Evolutionary conservation across 495 filamentous ascomycete genomes (phyloP).

Genomic region (Penicillium ucsense): DNA sequence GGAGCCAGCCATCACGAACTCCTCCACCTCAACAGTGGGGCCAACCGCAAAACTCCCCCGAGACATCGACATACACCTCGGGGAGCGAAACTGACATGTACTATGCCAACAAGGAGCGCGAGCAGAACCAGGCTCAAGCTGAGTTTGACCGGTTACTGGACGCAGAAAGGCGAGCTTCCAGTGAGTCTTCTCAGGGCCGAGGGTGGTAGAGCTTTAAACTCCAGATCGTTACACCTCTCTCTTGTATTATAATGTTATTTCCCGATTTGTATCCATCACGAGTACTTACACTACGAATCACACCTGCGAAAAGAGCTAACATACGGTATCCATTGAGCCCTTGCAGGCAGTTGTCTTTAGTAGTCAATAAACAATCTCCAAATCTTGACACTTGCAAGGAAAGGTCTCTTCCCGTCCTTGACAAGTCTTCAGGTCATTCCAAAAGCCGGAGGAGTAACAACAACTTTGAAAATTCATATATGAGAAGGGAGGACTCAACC

Average conservation of each 20-base stretch:
- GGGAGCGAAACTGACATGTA: slow-evolving; percentile 3
- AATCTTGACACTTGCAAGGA: too few species aligned
- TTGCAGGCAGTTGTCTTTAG: slow-evolving; percentile 2
- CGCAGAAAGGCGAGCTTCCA: slow-evolving; percentile 22
- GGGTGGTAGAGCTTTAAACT: slow-evolving; percentile 13
- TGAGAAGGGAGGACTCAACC: too few species aligned
- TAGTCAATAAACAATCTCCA: not conserved
- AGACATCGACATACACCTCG: not conserved
- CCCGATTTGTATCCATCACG: too few species aligned
- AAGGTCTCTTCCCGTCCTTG: too few species aligned
- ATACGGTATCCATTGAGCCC: not conserved
- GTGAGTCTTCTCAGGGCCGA: slow-evolving; percentile 5
- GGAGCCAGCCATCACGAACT: not conserved
- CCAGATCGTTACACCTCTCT: not conserved
- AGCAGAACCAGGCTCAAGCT: slow-evolving; percentile 28
- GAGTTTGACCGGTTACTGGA: slow-evolving; percentile 37
- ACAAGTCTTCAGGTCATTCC: too few species aligned
- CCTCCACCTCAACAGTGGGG: slow-evolving; percentile 7
- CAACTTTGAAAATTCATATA: too few species aligned
- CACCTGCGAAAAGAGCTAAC: too few species aligned
- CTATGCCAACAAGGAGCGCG: slow-evolving; percentile 9
- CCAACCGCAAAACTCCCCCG: slow-evolving; percentile 1
- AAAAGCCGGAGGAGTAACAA: too few species aligned
- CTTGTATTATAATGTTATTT: not conserved
- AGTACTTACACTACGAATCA: too few species aligned